Evolutionary conservation across 2,329 filamentous ascomycete species (phyloP).

Genomic region (Pseudogymnoascus sp.): DNA sequence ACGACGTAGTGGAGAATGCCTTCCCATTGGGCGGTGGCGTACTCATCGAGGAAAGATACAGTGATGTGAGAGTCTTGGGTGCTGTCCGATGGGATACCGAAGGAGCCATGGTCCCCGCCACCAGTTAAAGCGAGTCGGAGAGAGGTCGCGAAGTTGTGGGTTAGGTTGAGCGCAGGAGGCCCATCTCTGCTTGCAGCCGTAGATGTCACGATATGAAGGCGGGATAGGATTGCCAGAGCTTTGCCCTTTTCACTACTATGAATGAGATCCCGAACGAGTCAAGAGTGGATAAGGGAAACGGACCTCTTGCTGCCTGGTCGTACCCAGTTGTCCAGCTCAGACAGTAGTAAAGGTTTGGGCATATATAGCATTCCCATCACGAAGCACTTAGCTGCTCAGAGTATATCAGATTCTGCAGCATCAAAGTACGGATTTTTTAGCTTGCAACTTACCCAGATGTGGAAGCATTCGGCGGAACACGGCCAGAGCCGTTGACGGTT

Average conservation of each 20-base stretch:
- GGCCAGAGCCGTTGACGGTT: constrained; percentile 89
- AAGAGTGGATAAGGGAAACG: constrained; percentile 16
- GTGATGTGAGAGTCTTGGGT: constrained; percentile 58
- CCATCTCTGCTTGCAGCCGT: constrained; percentile 53
- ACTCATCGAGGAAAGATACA: constrained; percentile 69
- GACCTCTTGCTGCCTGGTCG: constrained; percentile 57
- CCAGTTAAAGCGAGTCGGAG: constrained; percentile 83
- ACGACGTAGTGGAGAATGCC: constrained; percentile 95
- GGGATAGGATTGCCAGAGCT: constrained; percentile 70
- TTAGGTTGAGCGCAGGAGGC: constrained; percentile 67
- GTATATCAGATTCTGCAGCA: constrained; percentile 11
- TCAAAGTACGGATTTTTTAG: constrained; percentile 10
- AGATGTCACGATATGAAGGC: constrained; percentile 78
- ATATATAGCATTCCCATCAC: constrained; percentile 95
- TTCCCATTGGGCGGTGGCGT: constrained; percentile 88
- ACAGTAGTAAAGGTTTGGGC: constrained; percentile 68
- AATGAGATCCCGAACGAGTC: constrained; percentile 8
- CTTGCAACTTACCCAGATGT: constrained; percentile 59
- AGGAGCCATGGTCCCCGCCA: constrained; percentile 76
- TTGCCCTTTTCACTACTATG: constrained; percentile 66
- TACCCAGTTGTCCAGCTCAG: constrained; percentile 81
- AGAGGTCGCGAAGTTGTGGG: constrained; percentile 74
- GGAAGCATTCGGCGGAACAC: constrained; percentile 97
- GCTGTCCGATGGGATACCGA: constrained; percentile 74
- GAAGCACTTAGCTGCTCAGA: constrained; percentile 70